Conservation (phyloP, 2,329 filamentous ascomycete species). For the Penicillium rolfsii region DNA sequence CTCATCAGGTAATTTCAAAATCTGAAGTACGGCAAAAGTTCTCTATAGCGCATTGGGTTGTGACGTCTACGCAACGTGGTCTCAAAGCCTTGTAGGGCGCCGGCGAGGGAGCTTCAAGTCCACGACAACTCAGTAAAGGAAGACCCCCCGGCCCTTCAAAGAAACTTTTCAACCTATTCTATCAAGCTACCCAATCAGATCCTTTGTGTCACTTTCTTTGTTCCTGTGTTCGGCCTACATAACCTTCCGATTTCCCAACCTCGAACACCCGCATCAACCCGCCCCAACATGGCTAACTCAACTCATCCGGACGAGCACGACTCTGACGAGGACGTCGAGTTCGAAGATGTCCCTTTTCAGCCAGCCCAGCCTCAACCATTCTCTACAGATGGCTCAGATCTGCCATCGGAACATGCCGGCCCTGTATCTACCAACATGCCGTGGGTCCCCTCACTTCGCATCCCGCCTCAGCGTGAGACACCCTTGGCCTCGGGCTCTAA, state of each 20-base stretch:
- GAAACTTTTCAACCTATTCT: not conserved
- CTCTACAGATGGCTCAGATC: not conserved
- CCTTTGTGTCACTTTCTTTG: not conserved
- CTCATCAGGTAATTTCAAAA: not conserved
- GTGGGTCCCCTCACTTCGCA: slow-evolving; percentile 37
- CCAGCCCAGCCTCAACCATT: not conserved
- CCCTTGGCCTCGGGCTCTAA: slow-evolving; percentile 59
- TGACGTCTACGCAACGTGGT: not conserved
- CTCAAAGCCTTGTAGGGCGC: not conserved
- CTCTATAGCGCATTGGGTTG: not conserved
- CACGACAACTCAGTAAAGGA: not conserved
- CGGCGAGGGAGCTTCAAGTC: not conserved
- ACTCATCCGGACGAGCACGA: slow-evolving; percentile 9
- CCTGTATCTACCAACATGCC: not conserved
- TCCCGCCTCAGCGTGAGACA: slow-evolving; percentile 56
- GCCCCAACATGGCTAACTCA: not conserved
- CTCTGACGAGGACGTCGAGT: slow-evolving; percentile 25
- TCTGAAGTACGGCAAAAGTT: not conserved
- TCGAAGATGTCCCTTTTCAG: slow-evolving; percentile 26
- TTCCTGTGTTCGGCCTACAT: not conserved
- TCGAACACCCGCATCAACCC: not conserved
- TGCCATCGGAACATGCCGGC: not conserved
- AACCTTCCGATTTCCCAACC: not conserved
- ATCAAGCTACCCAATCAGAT: not conserved
- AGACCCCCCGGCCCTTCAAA: not conserved